Percentiles rank a stretch among this genome's conserved stretches.
phyloP scores from a whole-genome alignment of 2,329 filamentous ascomycete species.

The Colletotrichum scovillei region DNA sequence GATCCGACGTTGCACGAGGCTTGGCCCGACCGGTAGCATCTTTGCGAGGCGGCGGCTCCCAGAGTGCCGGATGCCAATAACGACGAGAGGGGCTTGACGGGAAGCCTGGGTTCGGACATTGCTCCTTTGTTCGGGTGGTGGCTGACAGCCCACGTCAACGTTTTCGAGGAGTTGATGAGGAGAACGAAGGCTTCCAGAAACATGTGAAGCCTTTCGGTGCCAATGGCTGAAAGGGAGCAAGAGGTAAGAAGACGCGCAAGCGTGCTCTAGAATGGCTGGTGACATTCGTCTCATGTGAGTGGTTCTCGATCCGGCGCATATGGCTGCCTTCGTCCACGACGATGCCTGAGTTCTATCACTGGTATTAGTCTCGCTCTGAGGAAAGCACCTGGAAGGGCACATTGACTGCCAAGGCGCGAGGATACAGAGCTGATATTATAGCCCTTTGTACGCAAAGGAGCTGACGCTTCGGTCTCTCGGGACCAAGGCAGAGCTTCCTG shows the following conservation, averaged over 20 bases:
- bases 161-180: neutral
- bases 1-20: neutral
- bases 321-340: neutral
- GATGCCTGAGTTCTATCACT: neutral
- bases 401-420: neutral
- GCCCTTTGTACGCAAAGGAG: neutral
- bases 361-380: neutral
- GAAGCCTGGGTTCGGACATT: neutral
- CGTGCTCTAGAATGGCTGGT: neutral
- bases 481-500: neutral
- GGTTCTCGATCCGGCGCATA: neutral
- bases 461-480: neutral
- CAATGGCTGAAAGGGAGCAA: neutral
- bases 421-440: neutral
- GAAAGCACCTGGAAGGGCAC: neutral
- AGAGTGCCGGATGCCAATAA: neutral
- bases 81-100: neutral
- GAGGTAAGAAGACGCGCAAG: neutral
- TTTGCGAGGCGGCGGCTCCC: slow-evolving; percentile 4
- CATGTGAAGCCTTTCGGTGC: neutral
- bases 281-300: neutral
- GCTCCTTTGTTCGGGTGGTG: neutral
- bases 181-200: neutral
- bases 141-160: neutral
- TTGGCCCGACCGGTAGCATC: neutral